Evolutionary conservation across 345 rosid species (phyloP), one percentile per base, ranked within the genome.

Genomic region (Citrus glauca): DNA sequence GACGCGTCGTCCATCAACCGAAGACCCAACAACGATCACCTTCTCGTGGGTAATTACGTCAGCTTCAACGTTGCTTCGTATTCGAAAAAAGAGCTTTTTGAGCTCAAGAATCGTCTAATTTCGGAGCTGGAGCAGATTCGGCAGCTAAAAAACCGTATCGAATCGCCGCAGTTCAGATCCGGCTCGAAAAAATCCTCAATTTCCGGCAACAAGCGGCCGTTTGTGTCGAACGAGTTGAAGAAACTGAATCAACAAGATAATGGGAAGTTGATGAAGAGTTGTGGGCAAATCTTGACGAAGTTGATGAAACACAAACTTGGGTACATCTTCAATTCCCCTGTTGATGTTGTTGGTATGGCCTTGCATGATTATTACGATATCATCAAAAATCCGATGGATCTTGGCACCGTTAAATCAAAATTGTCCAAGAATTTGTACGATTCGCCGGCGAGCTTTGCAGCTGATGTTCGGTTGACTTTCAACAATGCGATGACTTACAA

Each of bases 351-450:
- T 2, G 88, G 88, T 1, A 2, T 89, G 81, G 85, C 90, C 11
- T 87, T 92, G 45, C 92, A 89, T 62, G 97, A 92, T 80, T 92
- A 92, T 62, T 64, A 79, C 11, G 85, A 87, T 24, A 82, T 92
- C 32, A 89, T 92, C 74, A 92, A 84, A 85, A 79, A 71, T 25
- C 97, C 97, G 0, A 92, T 92, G 95, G 97, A 92, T 91, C 90
- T 92, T 59, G 97, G 97, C 1, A 88, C 94, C 1, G 91, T 92
- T 0, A 91, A 89, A 76, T 65, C 83, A 66, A 92, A 84, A 76
- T 81, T 92, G 50, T 72, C 80, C 2, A 86, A 88, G 75, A 81
- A 88, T 19, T 42, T 84, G 57, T 92, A 91, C 59, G 78, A 56
- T 50, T 88, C 95, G 30, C 93, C 97, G 0, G 1, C 69, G 56